Base-by-base conservation (phyloP, 2,329 filamentous ascomycete genomes). In the Verticillium dahliae region DNA sequence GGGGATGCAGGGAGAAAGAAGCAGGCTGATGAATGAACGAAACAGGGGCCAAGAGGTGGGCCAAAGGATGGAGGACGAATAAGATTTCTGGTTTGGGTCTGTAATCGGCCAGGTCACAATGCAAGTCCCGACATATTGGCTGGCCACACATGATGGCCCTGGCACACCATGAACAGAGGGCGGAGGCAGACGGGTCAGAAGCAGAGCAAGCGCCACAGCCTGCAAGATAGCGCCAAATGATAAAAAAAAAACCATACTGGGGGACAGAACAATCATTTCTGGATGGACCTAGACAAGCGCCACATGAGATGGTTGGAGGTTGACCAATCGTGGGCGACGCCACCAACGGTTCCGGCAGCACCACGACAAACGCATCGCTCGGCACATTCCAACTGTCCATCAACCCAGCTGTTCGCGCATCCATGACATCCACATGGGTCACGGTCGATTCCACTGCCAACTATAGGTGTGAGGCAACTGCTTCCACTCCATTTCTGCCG, bases 301-400 rank as follows among this genome's bases (percentile, higher is more conserved):
- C 59, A 63, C 59, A 50, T 52, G 15, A 52, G 45, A 52, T 52
- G 45, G n/a, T 27, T 22, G n/a, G 10, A 52, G 45, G n/a, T 52
- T 35, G 56, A 11, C 64, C 61, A 65, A 65, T 65, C 62, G 64
- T 37, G 22, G 38, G 33, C 31, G 50, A 41, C 61, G 54, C 59
- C 59, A 63, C 64, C 61, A 62, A 62, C 63, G 58, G 56, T 62
- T 65, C 63, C 63, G 64, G 64, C 56, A 66, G 61, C 62, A 39
- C 27, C 38, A 38, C 35, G 45, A 59, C 58, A 59, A 59, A 59
- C 58, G 45, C 58, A 59, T 18, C 58, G n/a, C 39, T 10, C 22
- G n/a, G 45, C 3, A 13, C 45, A 52, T 52, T 52, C 45, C 45
- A 52, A 22, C 45, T 18, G 7, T 13, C 18, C 10, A 41, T 41